phyloP scores from a whole-genome alignment of 2,329 filamentous ascomycete genomes.

The Thielaviopsis euricoi region DNA sequence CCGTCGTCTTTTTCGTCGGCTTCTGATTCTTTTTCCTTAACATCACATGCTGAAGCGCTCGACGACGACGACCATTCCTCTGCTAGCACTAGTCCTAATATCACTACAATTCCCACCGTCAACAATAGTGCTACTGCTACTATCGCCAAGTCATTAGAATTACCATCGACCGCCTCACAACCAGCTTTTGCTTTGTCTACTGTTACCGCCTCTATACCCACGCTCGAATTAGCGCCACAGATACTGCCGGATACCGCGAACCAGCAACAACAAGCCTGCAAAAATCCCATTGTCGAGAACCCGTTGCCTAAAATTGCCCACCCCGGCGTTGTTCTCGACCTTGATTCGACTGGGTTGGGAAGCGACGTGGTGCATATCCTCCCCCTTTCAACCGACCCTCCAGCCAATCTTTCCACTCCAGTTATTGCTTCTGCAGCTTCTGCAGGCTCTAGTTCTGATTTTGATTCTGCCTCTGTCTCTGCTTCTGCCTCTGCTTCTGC shows the following conservation, averaged over 20 bases:
- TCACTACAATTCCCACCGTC: too few relatives aligned
- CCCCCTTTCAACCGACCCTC: slow-evolving; percentile 2
- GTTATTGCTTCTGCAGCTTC: not conserved
- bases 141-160: not conserved
- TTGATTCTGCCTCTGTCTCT: not conserved
- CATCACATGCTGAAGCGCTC: not conserved
- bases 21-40: not conserved
- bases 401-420: not conserved
- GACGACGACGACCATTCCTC: not conserved
- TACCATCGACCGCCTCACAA: not conserved
- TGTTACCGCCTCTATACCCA: too few relatives aligned
- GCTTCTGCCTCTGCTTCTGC: not conserved
- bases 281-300: not conserved
- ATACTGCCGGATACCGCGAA: not conserved
- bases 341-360: not conserved
- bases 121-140: not conserved
- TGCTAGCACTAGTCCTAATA: not conserved
- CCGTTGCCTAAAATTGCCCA: slow-evolving; percentile 1
- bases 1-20: not conserved
- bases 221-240: not conserved
- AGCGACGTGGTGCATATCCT: slow-evolving; percentile 4
- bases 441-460: not conserved
- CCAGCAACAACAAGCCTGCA: not conserved
- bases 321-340: not conserved
- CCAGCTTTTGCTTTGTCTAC: not conserved